Percentiles rank a stretch among this genome's conserved stretches.
phyloP scores from a whole-genome alignment of 257 asterid species.

The Przewalskia tangutica region DNA sequence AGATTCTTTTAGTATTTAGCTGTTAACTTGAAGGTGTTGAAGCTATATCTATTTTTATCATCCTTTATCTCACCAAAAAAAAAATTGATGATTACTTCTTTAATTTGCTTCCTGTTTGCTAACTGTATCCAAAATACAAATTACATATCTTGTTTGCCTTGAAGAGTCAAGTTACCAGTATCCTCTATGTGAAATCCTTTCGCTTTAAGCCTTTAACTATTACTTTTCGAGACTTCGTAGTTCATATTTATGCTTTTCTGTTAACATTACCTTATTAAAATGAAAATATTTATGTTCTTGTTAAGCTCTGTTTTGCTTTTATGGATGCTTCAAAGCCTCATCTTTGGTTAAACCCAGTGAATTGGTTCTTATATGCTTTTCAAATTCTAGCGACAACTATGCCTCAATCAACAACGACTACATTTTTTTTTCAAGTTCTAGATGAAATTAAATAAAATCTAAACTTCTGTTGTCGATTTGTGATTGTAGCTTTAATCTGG shows the following conservation, averaged over 20 bases:
- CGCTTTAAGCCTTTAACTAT: background rate
- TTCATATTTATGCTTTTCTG: background rate
- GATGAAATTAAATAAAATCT: background rate
- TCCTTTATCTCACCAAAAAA: background rate
- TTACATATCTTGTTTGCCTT: background rate
- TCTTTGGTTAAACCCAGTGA: background rate
- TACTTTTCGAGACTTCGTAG: background rate
- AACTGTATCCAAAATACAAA: background rate
- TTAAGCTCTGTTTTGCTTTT: background rate
- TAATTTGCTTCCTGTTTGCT: background rate
- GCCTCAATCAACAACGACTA: background rate
- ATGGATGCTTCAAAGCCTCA: background rate
- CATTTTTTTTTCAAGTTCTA: background rate
- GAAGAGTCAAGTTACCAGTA: background rate
- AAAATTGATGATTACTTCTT: background rate
- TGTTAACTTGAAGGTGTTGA: background rate
- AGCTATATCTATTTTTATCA: background rate
- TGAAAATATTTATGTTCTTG: background rate
- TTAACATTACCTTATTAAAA: no score
- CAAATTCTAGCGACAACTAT: background rate
- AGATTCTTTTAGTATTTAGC: background rate
- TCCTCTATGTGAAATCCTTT: background rate
- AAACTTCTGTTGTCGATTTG: background rate
- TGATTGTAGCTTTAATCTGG: background rate
- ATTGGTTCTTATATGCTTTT: background rate